Percentiles rank a stretch among this genome's conserved stretches.
These are phyloP conservation scores for Epichloe sylvatica DNA, from an alignment of 2,329 filamentous ascomycete species.

Conservation along the genomic window DNA sequence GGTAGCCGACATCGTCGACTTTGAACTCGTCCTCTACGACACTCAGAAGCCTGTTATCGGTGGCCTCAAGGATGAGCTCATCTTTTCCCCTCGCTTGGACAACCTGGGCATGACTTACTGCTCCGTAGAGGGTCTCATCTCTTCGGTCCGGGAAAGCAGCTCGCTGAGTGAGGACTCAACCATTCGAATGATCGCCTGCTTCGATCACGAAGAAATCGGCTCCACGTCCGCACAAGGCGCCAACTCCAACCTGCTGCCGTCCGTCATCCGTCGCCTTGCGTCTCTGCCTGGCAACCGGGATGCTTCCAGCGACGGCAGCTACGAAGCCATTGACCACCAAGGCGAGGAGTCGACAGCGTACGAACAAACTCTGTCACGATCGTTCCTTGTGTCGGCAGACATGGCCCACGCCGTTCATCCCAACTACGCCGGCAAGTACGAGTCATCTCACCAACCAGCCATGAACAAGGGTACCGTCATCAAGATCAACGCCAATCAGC, in stretches of 20 bases:
- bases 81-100: constrained; percentile 90
- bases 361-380: constrained; percentile 81
- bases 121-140: constrained; percentile 70
- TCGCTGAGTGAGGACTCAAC: constrained; percentile 62
- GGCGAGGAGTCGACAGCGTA: constrained; percentile 63
- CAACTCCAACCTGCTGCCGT: constrained; percentile 78
- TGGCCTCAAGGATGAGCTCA: constrained; percentile 82
- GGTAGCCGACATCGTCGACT: constrained; percentile 67
- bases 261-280: constrained; percentile 74
- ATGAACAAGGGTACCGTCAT: constrained; percentile 96
- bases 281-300: constrained; percentile 56
- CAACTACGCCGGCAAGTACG: constrained; percentile 88
- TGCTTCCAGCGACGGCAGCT: constrained; percentile 48
- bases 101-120: constrained; percentile 97
- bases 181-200: constrained; percentile 86
- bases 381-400: constrained; percentile 89
- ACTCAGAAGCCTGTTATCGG: constrained; percentile 83
- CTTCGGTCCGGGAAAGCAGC: constrained; percentile 50
- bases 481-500: constrained; percentile 95
- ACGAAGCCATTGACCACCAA: constrained; percentile 44
- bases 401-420: constrained; percentile 97
- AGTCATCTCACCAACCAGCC: constrained; percentile 75
- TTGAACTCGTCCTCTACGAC: constrained; percentile 94
- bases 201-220: constrained; percentile 96
- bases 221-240: constrained; percentile 86